These are phyloP conservation scores for Aegilops bicornis DNA, from an alignment of 176 grass and related monocot species.

Conservation along the genomic window DNA sequence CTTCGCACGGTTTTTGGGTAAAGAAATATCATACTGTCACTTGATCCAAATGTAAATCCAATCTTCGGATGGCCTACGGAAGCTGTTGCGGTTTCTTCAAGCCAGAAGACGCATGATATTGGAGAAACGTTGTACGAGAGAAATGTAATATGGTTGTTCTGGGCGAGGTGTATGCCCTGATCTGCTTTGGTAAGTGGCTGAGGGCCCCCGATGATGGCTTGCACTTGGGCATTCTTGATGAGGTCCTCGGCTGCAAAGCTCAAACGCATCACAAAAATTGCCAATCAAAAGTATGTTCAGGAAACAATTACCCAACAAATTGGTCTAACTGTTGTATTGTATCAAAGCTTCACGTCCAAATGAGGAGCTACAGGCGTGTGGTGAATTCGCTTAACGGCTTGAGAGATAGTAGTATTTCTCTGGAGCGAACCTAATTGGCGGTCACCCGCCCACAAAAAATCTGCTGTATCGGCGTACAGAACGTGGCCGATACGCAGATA, in stretches of 20 bases:
- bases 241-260: constrained; percentile 37
- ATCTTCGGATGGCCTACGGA: neutral
- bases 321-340: too few species aligned
- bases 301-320: neutral
- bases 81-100: constrained; percentile 7
- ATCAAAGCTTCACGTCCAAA: too few species aligned
- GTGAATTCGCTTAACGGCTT: too few species aligned
- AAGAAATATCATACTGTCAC: neutral
- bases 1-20: neutral
- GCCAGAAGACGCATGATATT: neutral
- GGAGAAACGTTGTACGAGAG: constrained; percentile 59
- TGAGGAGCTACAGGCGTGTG: too few species aligned
- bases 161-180: constrained; percentile 7
- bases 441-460: too few species aligned
- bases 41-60: neutral
- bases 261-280: neutral
- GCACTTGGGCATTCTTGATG: constrained; percentile 30
- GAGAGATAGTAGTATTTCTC: too few species aligned
- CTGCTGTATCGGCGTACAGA: too few species aligned
- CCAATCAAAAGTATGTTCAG: neutral
- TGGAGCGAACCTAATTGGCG: too few species aligned
- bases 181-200: constrained; percentile 12
- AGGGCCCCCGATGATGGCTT: constrained; percentile 43
- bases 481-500: too few species aligned
- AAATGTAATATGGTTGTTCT: constrained; percentile 48